phyloP scores from a whole-genome alignment of 2,329 filamentous ascomycete species.

The Penicillium sclerotigenum region DNA sequence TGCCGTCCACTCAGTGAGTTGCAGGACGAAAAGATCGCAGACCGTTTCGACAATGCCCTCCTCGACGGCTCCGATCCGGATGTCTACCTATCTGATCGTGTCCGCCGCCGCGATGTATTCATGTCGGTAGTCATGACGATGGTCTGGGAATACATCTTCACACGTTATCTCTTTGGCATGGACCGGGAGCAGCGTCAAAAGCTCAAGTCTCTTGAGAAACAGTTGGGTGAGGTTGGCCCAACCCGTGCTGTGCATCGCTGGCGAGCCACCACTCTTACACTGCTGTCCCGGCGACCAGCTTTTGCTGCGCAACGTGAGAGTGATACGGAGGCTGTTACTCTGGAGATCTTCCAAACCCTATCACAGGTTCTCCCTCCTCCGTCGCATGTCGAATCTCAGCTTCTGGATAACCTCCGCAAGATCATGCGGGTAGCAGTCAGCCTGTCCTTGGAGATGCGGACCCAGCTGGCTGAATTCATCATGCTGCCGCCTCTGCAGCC shows the following conservation, averaged over 20 bases:
- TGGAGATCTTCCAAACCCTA: conserved; percentile 82
- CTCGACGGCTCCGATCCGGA: conserved; percentile 94
- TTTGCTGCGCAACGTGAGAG: conserved; percentile 79
- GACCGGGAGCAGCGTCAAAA: conserved; percentile 96
- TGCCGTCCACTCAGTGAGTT: conserved; percentile 82
- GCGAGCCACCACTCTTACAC: conserved; percentile 90
- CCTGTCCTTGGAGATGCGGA: conserved; percentile 94
- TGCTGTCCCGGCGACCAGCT: conserved; percentile 74
- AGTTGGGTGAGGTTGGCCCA: conserved; percentile 82
- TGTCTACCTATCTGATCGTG: conserved; percentile 78
- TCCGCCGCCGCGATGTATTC: conserved; percentile 87
- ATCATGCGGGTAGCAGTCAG: conserved; percentile 87
- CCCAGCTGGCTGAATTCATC: conserved; percentile 93
- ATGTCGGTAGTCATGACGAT: conserved; percentile 99
- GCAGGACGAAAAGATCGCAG: conserved; percentile 87
- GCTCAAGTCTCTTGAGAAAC: conserved; percentile 92
- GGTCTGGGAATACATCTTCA: conserved; percentile 99
- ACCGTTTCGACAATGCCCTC: conserved; percentile 89
- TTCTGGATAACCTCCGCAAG: conserved; percentile 78
- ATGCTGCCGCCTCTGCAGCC: conserved; percentile 95
- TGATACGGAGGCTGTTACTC: conserved; percentile 93
- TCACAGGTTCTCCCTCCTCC: conserved; percentile 84
- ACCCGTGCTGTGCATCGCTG: conserved; percentile 89
- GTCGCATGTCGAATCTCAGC: conserved; percentile 71
- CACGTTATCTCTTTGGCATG: conserved; percentile 96